Base-by-base conservation (phyloP, 768 basidiomycete genomes). In the Tylopilus cervinicoccineus region DNA sequence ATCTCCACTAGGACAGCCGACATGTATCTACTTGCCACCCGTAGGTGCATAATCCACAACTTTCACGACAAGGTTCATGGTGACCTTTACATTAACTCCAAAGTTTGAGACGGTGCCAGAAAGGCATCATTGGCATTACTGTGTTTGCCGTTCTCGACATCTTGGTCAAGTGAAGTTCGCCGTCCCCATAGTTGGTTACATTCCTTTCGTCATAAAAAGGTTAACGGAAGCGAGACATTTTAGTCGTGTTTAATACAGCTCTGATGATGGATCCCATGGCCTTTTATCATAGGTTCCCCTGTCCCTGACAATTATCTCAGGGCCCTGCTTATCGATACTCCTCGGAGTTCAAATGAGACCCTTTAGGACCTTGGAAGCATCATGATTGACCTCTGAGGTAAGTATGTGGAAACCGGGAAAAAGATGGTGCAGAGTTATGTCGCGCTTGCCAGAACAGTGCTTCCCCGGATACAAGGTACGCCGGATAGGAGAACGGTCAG, bases 121-220 rank as follows among this genome's bases (percentile, higher is more conserved):
- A 43, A 23, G 41, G 47, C 39, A 32, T 23, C 20, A 19, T 38
- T 22, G 14, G 10, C 3, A n/a, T 7, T 37, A 16, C n/a, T 8
- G 16, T 17, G 22, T 6, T 38, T 13, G 13, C 24, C 39, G 7
- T 38, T 24, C n/a, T 27, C 6, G 37, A 14, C 22, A 13, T 14
- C 22, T 14, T 6, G 16, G 4, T 31, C 20, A 41, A 6, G 17
- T 41, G 27, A 23, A 33, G 45, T 20, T 45, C 14, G 22, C 29
- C 36, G 4, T 37, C 22, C 26, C 41, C 33, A 43, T 45, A 23
- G 36, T 38, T 28, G 31, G 46, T 45, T 54, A 39, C 36, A 41
- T 47, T 54, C 19, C 16, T 27, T 26, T 9, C 54, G 12, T 22
- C 22, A 27, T n/a, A 20, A 42, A 31, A 19, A 31, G 5, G 13